A percentile compares a stretch with the other conserved stretches of the same genome.
Evolutionary conservation across 148 eudicot species (phyloP).

Genomic region (Diospyros kaki): DNA sequence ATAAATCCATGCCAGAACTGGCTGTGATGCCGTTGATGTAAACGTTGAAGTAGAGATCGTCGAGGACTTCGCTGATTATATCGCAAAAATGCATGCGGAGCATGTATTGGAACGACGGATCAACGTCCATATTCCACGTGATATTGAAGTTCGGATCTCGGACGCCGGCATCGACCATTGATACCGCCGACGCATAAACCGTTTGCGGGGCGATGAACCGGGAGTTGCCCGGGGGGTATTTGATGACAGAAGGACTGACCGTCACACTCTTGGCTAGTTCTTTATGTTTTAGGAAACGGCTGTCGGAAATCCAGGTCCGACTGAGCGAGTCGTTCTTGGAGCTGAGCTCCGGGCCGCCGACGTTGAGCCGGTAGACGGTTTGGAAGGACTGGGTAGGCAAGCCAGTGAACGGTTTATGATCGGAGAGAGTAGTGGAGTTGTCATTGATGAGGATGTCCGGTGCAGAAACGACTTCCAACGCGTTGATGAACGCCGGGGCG

Average conservation of each 20-base stretch:
- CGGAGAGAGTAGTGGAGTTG: conserved; percentile 39
- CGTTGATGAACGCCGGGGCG: conserved; percentile 65
- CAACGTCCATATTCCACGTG: conserved; percentile 53
- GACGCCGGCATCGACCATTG: conserved; percentile 53
- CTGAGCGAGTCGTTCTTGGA: conserved; percentile 57
- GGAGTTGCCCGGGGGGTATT: conserved; percentile 48
- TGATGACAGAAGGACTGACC: conserved; percentile 36
- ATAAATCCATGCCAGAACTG: conserved; percentile 58
- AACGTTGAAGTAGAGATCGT: conserved; percentile 72
- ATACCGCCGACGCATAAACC: conserved; percentile 61
- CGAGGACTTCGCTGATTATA: conserved; percentile 56
- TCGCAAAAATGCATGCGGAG: conserved; percentile 77
- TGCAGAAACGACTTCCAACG: conserved; percentile 65
- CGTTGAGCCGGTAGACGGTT: conserved; percentile 54
- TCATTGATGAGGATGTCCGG: conserved; percentile 53
- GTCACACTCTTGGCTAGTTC: conserved; percentile 28
- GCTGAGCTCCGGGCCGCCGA: conserved; percentile 51
- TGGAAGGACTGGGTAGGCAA: conserved; percentile 33
- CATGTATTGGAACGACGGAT: conserved; percentile 42
- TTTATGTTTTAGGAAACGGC: conserved; percentile 28
- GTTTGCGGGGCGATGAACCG: conserved; percentile 58
- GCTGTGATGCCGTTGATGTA: conserved; percentile 53
- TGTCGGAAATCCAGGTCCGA: conserved; percentile 54
- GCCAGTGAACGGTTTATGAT: conserved; percentile 39
- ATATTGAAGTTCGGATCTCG: conserved; percentile 53